These are phyloP conservation scores for Penicillium soppii DNA, from an alignment of 495 filamentous ascomycete genomes.

Conservation along the genomic window DNA sequence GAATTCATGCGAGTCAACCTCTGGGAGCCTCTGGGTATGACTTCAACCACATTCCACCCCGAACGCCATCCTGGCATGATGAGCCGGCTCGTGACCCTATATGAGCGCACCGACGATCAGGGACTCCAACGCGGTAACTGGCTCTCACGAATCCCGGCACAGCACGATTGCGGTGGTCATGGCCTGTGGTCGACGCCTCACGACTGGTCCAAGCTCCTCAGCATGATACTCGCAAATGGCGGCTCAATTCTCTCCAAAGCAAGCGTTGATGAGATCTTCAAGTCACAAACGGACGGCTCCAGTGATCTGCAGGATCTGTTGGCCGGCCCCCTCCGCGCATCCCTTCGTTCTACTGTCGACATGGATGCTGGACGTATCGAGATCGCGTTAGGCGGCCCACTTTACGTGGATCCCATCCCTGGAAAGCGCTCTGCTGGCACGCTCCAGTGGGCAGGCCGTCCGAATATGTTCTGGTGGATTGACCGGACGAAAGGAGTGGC, in stretches of 20 bases:
- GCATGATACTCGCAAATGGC: neutral
- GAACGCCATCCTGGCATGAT: neutral
- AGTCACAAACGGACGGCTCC: neutral
- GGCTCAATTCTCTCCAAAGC: neutral
- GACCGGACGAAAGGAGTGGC: neutral
- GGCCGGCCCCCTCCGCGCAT: neutral
- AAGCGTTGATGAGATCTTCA: neutral
- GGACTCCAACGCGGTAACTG: neutral
- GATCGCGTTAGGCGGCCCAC: neutral
- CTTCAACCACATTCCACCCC: slow-evolving; percentile 22
- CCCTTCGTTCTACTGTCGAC: neutral
- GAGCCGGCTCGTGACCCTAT: neutral
- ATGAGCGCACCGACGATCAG: neutral
- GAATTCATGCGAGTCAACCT: slow-evolving; percentile 41
- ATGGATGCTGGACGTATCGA: neutral
- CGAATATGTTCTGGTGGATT: neutral
- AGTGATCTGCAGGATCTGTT: neutral
- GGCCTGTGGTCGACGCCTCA: neutral
- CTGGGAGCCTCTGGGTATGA: slow-evolving; percentile 38
- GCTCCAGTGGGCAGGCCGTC: neutral
- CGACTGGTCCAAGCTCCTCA: neutral
- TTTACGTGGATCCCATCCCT: neutral
- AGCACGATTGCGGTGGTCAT: neutral
- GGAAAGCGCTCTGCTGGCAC: neutral
- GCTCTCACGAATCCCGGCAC: neutral